Percentiles rank a stretch among this genome's conserved stretches.
phyloP scores from a whole-genome alignment of 2,329 filamentous ascomycete genomes.

The Thermoascus crustaceus region DNA sequence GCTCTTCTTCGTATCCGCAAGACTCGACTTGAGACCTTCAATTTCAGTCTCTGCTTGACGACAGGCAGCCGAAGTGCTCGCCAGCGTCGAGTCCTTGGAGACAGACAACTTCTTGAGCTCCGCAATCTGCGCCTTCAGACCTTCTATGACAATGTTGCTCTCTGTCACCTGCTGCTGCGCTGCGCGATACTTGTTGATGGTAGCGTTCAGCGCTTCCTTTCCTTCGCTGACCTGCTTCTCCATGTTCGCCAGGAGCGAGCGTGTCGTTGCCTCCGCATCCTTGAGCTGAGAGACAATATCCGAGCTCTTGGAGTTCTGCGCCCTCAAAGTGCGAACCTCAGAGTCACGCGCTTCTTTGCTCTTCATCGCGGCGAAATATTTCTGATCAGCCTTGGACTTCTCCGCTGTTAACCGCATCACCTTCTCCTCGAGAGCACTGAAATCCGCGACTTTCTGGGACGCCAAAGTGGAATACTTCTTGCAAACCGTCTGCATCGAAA shows the following conservation, averaged over 20 bases:
- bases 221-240: conserved; percentile 86
- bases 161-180: conserved; percentile 67
- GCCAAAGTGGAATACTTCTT: conserved; percentile 80
- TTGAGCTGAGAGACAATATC: conserved; percentile 92
- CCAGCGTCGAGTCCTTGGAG: conserved; percentile 63
- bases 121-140: conserved; percentile 63
- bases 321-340: conserved; percentile 69
- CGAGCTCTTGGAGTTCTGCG: conserved; percentile 80
- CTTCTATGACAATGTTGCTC: conserved; percentile 59
- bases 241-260: conserved; percentile 68
- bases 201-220: conserved; percentile 65
- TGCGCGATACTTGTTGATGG: conserved; percentile 64
- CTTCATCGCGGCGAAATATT: conserved; percentile 94
- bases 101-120: conserved; percentile 69
- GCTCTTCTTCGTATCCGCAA: conserved; percentile 73
- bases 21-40: conserved; percentile 67
- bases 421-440: conserved; percentile 67
- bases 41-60: conserved; percentile 61
- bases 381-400: conserved; percentile 94
- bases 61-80: conserved; percentile 54
- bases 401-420: conserved; percentile 67
- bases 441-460: conserved; percentile 77
- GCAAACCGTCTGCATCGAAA: conserved; percentile 83
- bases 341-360: conserved; percentile 76
- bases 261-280: conserved; percentile 72